Evolutionary conservation across 352 stramenopile genomes (phyloP).

Genomic region (Globisporangium acanthophoron): DNA sequence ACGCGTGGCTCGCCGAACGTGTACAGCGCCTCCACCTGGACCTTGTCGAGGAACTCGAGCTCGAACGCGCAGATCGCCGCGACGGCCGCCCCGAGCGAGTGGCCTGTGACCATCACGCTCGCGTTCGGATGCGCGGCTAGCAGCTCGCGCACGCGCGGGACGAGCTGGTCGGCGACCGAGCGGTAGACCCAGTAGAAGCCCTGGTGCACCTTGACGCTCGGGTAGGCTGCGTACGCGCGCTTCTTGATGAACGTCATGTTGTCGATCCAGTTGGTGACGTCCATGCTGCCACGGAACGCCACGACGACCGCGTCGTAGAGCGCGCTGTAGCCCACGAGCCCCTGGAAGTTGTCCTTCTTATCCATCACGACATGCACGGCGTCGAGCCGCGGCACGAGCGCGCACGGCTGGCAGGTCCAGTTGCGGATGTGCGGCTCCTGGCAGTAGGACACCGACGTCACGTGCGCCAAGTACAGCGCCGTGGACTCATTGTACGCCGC

Average conservation of each 20-base stretch:
- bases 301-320: conserved; percentile 50
- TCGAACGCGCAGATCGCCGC: conserved; percentile 74
- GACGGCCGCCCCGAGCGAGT: conserved; percentile 71
- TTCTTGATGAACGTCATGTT: conserved; percentile 83
- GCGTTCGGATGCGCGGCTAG: conserved; percentile 31
- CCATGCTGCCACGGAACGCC: conserved; percentile 81
- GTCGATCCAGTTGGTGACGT: conserved; percentile 81
- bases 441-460: conserved; percentile 81
- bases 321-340: conserved; percentile 63
- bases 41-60: conserved; percentile 52
- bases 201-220: conserved; percentile 56
- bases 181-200: conserved; percentile 82
- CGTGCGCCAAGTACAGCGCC: conserved; percentile 61
- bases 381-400: conserved; percentile 42
- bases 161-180: conserved; percentile 48
- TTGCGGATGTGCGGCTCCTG: conserved; percentile 51
- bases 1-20: conserved; percentile 78
- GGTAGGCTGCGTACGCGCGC: conserved; percentile 54
- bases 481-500: conserved; percentile 56
- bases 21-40: conserved; percentile 49
- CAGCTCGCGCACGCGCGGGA: conserved; percentile 29
- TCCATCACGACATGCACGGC: conserved; percentile 61
- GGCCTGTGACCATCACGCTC: conserved; percentile 55
- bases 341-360: conserved; percentile 70
- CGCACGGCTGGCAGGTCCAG: conserved; percentile 74